Conservation (phyloP, 2,329 filamentous ascomycete species). For the Exophiala sideris region DNA sequence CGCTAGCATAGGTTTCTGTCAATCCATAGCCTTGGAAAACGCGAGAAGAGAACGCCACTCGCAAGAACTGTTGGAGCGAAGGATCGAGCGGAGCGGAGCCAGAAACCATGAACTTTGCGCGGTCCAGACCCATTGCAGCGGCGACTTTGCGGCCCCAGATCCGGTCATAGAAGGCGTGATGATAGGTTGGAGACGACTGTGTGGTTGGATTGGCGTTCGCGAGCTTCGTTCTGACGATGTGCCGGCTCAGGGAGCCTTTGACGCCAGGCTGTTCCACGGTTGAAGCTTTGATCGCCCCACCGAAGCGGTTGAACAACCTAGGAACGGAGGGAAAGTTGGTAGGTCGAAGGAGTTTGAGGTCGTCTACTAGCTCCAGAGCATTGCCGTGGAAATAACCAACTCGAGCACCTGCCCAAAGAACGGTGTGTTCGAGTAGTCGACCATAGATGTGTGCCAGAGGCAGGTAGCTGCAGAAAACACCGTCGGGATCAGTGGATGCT, state of each 20-base stretch:
- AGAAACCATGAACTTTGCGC: constrained; percentile 69
- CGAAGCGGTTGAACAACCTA: constrained; percentile 86
- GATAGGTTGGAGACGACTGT: constrained; percentile 67
- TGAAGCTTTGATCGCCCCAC: constrained; percentile 71
- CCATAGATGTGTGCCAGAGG: constrained; percentile 94
- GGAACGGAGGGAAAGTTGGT: constrained; percentile 85
- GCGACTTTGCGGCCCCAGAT: constrained; percentile 89
- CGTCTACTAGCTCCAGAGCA: constrained; percentile 75
- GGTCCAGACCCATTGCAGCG: constrained; percentile 76
- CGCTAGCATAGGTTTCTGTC: constrained; percentile 85
- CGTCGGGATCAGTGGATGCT: constrained; percentile 53
- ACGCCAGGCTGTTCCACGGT: constrained; percentile 77
- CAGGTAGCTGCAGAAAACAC: constrained; percentile 78
- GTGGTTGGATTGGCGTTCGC: constrained; percentile 47
- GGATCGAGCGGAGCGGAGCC: constrained; percentile 91
- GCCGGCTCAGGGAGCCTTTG: constrained; percentile 75
- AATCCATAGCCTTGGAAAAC: constrained; percentile 89
- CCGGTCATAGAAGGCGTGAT: constrained; percentile 53
- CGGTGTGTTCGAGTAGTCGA: constrained; percentile 73
- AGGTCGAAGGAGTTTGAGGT: constrained; percentile 81
- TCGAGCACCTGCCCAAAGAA: constrained; percentile 66
- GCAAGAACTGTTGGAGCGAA: constrained; percentile 81
- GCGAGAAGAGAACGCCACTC: constrained; percentile 73
- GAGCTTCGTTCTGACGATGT: constrained; percentile 75
- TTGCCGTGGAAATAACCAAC: constrained; percentile 96